A percentile compares a stretch with the other conserved stretches of the same genome.
Conservation (phyloP, 2,329 filamentous ascomycete species). For the Pseudogymnoascus sp. region DNA sequence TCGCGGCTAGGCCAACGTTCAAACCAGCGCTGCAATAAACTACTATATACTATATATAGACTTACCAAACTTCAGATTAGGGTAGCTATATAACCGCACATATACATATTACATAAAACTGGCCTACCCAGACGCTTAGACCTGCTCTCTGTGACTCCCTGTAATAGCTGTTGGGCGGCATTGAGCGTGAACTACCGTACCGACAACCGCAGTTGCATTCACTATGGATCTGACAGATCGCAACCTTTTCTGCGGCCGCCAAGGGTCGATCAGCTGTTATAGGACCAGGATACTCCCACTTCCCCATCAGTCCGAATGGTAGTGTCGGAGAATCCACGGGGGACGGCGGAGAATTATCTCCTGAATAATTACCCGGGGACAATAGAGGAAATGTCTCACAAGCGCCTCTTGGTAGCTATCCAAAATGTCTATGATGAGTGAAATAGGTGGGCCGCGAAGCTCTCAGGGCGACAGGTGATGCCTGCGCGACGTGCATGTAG, state of each 20-base stretch:
- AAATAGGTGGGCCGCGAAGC: not conserved
- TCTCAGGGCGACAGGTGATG: not conserved
- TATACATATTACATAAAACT: not conserved
- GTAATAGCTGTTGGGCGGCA: not conserved
- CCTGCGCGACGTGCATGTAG: no score
- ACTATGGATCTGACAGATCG: conserved; percentile 2
- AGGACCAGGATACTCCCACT: not conserved
- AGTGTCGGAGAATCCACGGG: not conserved
- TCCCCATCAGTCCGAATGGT: not conserved
- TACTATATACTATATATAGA: not conserved
- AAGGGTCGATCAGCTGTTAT: not conserved
- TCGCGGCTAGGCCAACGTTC: not conserved
- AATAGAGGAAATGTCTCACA: not conserved
- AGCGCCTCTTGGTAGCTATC: not conserved
- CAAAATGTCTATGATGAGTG: not conserved
- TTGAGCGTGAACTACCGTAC: not conserved
- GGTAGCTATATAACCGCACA: not conserved
- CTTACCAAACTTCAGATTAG: not conserved
- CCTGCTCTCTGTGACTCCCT: not conserved
- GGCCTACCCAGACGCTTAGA: not conserved
- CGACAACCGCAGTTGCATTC: not conserved
- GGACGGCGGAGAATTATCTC: not conserved
- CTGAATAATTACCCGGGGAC: not conserved
- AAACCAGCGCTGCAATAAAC: not conserved
- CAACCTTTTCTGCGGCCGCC: not conserved